Percentiles rank a stretch among this genome's conserved stretches.
phyloP scores from a whole-genome alignment of 768 basidiomycete genomes.

The Suillus clintonianus region DNA sequence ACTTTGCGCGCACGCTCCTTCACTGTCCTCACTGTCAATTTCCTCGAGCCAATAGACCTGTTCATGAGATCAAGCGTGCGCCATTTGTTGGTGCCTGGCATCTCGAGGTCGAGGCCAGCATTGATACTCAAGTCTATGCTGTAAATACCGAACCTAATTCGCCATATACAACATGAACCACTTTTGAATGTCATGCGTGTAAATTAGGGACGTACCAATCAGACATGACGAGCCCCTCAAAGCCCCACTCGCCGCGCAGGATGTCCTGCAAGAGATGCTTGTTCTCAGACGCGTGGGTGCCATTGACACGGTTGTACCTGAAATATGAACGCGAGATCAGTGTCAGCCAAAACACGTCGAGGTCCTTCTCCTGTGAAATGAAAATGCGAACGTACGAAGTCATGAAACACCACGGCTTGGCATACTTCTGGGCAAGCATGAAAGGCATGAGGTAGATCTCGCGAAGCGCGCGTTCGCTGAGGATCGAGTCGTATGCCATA shows the following conservation, averaged over 20 bases:
- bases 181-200: background rate
- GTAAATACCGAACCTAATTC: conserved; percentile 68
- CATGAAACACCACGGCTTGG: conserved; percentile 59
- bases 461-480: conserved; percentile 53
- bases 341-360: background rate
- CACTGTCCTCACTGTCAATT: conserved; percentile 63
- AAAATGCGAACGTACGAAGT: conserved; percentile 50
- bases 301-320: conserved; percentile 78
- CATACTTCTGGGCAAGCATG: conserved; percentile 54
- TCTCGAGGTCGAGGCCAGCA: conserved; percentile 80
- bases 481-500: conserved; percentile 55
- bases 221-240: conserved; percentile 75
- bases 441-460: conserved; percentile 66
- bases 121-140: conserved; percentile 64
- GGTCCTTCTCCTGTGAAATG: background rate
- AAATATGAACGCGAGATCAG: conserved; percentile 5
- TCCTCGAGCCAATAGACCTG: conserved; percentile 58
- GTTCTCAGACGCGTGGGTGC: conserved; percentile 71
- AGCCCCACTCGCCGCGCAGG: conserved; percentile 74
- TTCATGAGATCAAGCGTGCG: conserved; percentile 67
- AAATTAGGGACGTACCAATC: conserved; percentile 58
- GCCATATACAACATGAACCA: background rate
- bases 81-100: conserved; percentile 80
- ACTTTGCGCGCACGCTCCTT: conserved; percentile 69
- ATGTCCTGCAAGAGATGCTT: conserved; percentile 57